Conservation (phyloP, 225 moss, liverwort and hornwort genomes). For the Bryoerythrophyllum caledonicum region DNA sequence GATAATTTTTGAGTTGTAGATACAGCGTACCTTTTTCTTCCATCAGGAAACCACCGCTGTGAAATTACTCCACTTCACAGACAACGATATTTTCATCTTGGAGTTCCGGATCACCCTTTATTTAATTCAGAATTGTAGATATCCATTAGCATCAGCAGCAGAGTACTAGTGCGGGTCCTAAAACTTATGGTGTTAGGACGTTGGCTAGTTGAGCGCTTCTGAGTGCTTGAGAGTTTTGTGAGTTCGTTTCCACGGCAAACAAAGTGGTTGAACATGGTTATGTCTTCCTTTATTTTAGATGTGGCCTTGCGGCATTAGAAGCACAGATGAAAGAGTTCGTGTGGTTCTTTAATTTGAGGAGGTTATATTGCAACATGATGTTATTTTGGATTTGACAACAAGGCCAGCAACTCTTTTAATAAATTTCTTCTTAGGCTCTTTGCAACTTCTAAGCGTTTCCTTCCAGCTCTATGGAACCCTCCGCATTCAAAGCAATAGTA, state of each 20-base stretch:
- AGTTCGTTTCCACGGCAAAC: constrained; percentile 40
- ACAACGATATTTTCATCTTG: constrained; percentile 19
- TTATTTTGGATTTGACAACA: constrained; percentile 22
- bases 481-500: neutral
- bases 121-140: constrained; percentile 49
- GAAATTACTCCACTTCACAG: constrained; percentile 34
- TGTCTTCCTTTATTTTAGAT: constrained; percentile 31
- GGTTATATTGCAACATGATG: constrained; percentile 29
- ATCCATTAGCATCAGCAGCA: constrained; percentile 40
- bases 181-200: constrained; percentile 19
- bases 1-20: constrained; percentile 62
- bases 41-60: constrained; percentile 29
- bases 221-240: constrained; percentile 53
- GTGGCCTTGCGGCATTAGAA: constrained; percentile 46
- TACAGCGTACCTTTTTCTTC: constrained; percentile 32
- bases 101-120: constrained; percentile 37
- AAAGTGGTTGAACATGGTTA: constrained; percentile 41
- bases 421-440: constrained; percentile 28
- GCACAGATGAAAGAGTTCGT: constrained; percentile 42
- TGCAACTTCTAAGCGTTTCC: neutral
- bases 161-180: constrained; percentile 10
- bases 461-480: neutral
- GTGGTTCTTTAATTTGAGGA: constrained; percentile 33
- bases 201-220: constrained; percentile 15
- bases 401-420: constrained; percentile 26